A percentile compares a stretch with the other conserved stretches of the same genome.
phyloP scores from a whole-genome alignment of 2,329 filamentous ascomycete species.

The Calonectria fujianensis region DNA sequence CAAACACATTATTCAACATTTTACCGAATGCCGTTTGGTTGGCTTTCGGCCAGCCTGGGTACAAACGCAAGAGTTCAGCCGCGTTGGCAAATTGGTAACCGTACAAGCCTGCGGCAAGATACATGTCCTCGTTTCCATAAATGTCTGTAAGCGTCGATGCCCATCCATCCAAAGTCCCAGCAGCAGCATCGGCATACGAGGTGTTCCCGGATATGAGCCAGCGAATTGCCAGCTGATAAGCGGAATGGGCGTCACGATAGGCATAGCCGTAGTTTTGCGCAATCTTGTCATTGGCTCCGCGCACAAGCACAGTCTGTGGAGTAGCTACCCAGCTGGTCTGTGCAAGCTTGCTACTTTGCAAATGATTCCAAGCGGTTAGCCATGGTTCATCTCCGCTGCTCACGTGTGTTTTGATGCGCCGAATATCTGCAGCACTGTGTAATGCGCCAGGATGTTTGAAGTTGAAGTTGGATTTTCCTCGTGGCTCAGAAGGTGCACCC shows the following conservation, averaged over 20 bases:
- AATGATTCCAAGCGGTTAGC: constrained; percentile 23
- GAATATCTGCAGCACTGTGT: constrained; percentile 24
- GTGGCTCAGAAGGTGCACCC: not conserved
- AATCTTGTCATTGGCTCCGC: constrained; percentile 13
- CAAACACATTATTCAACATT: constrained; percentile 30
- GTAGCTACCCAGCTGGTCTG: constrained; percentile 23
- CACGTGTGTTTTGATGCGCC: constrained; percentile 12
- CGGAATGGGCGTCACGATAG: constrained; percentile 32
- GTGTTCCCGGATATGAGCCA: constrained; percentile 63
- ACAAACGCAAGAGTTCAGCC: constrained; percentile 62
- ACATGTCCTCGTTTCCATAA: constrained; percentile 60
- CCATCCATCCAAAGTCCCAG: constrained; percentile 63
- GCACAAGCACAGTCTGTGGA: constrained; percentile 25
- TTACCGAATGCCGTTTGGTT: constrained; percentile 31
- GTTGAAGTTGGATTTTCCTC: not conserved
- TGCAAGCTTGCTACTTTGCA: constrained; percentile 20
- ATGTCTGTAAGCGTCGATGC: constrained; percentile 58
- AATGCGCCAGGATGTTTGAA: constrained; percentile 32
- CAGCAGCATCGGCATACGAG: constrained; percentile 61
- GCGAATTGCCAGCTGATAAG: constrained; percentile 50
- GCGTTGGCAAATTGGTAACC: constrained; percentile 68
- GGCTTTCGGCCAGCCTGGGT: constrained; percentile 56
- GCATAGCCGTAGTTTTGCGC: constrained; percentile 27
- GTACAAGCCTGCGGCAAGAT: constrained; percentile 64
- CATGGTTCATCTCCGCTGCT: constrained; percentile 18